Evolutionary conservation across 2,329 filamentous ascomycete species (phyloP).

Genomic region (Elsinoe necatrix): DNA sequence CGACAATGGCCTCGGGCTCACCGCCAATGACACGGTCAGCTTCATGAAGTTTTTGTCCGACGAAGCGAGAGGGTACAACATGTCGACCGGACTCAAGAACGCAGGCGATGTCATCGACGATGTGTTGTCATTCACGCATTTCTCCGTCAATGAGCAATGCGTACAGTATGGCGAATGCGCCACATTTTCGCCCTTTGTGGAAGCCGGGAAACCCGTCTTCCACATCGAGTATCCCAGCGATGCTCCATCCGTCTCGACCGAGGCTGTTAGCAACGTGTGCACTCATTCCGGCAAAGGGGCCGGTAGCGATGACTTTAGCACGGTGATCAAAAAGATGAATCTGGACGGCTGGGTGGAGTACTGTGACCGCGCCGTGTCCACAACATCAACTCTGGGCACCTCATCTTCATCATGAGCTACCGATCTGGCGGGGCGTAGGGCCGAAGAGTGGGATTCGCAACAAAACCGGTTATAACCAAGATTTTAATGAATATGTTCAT

Average conservation of each 20-base stretch:
- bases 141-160: conserved; percentile 64
- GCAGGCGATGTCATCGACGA: conserved; percentile 50
- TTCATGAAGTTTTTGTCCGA: conserved; percentile 54
- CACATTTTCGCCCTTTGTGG: conserved; percentile 50
- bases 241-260: conserved; percentile 7
- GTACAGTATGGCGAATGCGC: conserved; percentile 52
- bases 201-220: conserved; percentile 59
- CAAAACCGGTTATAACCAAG: background rate
- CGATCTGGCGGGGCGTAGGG: conserved; percentile 1
- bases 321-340: conserved; percentile 56
- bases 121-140: conserved; percentile 49
- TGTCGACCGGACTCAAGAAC: conserved; percentile 63
- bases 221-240: conserved; percentile 60
- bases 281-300: conserved; percentile 28
- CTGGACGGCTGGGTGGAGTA: conserved; percentile 51
- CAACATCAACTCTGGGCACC: conserved; percentile 9
- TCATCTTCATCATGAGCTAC: conserved; percentile 9
- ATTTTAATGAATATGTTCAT: background rate
- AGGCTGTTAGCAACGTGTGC: conserved; percentile 31
- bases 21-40: conserved; percentile 46
- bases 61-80: conserved; percentile 46
- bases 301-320: conserved; percentile 49
- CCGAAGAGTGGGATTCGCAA: background rate
- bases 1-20: conserved; percentile 47
- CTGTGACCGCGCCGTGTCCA: conserved; percentile 15